Evolutionary conservation across 768 basidiomycete genomes (phyloP).

Genomic region (Xanthoconium purpureum): DNA sequence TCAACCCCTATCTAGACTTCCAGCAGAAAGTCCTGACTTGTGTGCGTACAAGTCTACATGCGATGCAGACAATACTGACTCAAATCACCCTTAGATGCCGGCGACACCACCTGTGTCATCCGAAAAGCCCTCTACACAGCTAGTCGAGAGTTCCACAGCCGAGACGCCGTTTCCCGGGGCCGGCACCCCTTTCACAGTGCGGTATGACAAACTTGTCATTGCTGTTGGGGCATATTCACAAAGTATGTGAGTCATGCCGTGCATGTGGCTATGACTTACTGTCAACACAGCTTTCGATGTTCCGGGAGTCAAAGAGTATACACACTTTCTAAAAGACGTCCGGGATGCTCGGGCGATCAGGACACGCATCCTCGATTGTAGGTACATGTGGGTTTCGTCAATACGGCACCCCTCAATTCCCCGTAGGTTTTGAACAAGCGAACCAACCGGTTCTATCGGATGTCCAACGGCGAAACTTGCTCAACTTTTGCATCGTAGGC

Average conservation of each 20-base stretch:
- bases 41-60: slow-evolving; percentile 38
- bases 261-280: slow-evolving; percentile 1
- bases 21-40: slow-evolving; percentile 56
- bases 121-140: slow-evolving; percentile 19
- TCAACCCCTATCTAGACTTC: slow-evolving; percentile 46
- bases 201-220: slow-evolving; percentile 80
- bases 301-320: slow-evolving; percentile 78
- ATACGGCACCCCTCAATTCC: background rate
- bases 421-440: slow-evolving; percentile 77
- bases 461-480: slow-evolving; percentile 65
- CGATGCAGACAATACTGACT: background rate
- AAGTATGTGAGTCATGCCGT: slow-evolving; percentile 44
- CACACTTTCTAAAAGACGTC: slow-evolving; percentile 79
- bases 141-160: slow-evolving; percentile 15
- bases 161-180: slow-evolving; percentile 19
- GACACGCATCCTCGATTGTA: slow-evolving; percentile 70
- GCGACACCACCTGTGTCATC: slow-evolving; percentile 48
- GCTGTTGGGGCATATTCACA: slow-evolving; percentile 85
- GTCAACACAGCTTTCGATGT: slow-evolving; percentile 54
- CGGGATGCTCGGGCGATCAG: slow-evolving; percentile 72
- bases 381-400: slow-evolving; percentile 8
- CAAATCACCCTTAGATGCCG: slow-evolving; percentile 47
- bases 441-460: slow-evolving; percentile 77
- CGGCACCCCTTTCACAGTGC: slow-evolving; percentile 49
- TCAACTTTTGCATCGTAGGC: slow-evolving; percentile 88